A percentile compares a stretch with the other conserved stretches of the same genome.
These are phyloP conservation scores for Halophytophthora polymorphica DNA, from an alignment of 352 stramenopile species.

Conservation along the genomic window DNA sequence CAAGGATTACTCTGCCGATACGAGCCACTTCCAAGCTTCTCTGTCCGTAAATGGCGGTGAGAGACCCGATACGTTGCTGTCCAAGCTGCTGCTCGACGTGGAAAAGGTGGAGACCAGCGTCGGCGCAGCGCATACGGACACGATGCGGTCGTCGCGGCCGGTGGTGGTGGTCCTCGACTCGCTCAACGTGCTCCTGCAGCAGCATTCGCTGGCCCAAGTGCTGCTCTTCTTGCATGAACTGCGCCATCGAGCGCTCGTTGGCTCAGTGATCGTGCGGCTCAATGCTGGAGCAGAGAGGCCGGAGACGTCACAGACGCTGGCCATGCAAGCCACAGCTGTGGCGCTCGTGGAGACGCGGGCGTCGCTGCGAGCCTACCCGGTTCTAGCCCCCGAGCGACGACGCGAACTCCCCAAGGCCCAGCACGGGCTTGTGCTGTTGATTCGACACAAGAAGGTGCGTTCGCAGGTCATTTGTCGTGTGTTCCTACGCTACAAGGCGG, in stretches of 20 bases:
- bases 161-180: conserved; percentile 64
- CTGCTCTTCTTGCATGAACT: conserved; percentile 41
- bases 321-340: conserved; percentile 40
- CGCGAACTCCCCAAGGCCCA: conserved; percentile 58
- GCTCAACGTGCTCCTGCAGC: conserved; percentile 57
- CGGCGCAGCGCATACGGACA: not conserved
- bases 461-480: not conserved
- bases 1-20: conserved; percentile 42
- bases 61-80: conserved; percentile 9
- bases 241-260: conserved; percentile 24
- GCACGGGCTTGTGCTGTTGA: conserved; percentile 54
- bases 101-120: conserved; percentile 14
- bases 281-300: conserved; percentile 32
- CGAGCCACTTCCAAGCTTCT: conserved; percentile 18
- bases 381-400: conserved; percentile 57
- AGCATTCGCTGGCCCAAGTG: conserved; percentile 37
- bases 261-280: conserved; percentile 44
- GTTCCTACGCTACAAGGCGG: too few species aligned
- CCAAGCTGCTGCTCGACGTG: conserved; percentile 30
- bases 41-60: not conserved
- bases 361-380: conserved; percentile 51
- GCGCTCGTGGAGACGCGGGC: conserved; percentile 52
- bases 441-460: conserved; percentile 67
- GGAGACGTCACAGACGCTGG: conserved; percentile 25
- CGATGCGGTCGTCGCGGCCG: conserved; percentile 21